Conservation (phyloP, 495 filamentous ascomycete genomes). For the Xylaria palmicola region DNA sequence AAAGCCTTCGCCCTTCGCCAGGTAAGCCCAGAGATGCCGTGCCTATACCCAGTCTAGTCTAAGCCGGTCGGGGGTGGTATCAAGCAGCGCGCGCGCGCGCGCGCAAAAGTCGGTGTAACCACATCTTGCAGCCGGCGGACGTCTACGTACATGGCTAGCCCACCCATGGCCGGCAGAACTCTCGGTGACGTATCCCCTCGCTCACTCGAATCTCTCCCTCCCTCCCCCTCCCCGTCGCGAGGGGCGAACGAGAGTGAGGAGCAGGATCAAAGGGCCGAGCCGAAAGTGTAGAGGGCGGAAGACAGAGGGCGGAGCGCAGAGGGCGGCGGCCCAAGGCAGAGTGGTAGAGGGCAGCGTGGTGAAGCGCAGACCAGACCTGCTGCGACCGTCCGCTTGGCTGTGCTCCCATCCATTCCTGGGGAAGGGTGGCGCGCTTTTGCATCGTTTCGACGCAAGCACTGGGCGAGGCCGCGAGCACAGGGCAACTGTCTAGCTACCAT, state of each 20-base stretch:
- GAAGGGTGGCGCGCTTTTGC: not conserved
- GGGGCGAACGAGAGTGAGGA: not conserved
- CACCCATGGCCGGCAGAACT: constrained; percentile 4
- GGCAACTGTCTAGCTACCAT: not conserved
- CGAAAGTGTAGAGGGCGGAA: no score
- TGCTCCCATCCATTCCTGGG: not conserved
- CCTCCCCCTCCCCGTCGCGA: not conserved
- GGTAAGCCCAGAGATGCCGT: not conserved
- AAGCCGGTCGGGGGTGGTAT: constrained; percentile 3
- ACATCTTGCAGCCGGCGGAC: constrained; percentile 12
- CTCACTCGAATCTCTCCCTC: not conserved
- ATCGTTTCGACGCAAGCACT: constrained; percentile 2
- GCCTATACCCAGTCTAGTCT: not conserved
- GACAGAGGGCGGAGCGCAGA: no score
- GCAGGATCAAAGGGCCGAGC: no score
- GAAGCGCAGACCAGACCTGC: not conserved
- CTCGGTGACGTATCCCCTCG: constrained; percentile 1
- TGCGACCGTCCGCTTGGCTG: constrained; percentile 5
- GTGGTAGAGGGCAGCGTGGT: no score
- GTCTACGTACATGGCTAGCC: not conserved
- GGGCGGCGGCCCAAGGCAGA: no score
- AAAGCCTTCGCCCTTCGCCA: not conserved
- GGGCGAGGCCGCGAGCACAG: not conserved
- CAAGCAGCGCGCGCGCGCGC: not conserved
- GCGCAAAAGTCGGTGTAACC: constrained; percentile 15